Base-by-base conservation (phyloP, 176 grass and related monocot species). In the Avena insularis region DNA sequence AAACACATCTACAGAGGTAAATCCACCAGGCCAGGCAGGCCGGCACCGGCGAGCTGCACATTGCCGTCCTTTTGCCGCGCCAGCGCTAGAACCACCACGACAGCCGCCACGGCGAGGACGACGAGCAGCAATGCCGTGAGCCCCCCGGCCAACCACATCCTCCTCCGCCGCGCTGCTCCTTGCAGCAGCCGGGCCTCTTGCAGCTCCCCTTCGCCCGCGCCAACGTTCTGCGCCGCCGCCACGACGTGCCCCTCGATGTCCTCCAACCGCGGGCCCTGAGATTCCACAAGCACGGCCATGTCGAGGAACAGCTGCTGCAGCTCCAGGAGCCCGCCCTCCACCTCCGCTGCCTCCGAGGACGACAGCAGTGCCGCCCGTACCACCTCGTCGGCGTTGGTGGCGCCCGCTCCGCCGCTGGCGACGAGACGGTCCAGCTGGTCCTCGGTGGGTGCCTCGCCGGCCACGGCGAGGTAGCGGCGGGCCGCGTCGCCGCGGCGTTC, bases 291-390 rank as follows among this genome's bases (percentile, higher is more conserved):
- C 85, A 77, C 87, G 0, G 89, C 92, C 93, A 97, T 97, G 85
- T 97, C 93, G 65, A 91, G 70, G 85, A 97, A 97, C 79, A 97
- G 81, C 95, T 97, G 90, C 8, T 97, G 95, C 43, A 97, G 89
- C 76, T 97, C 95, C 64, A 91, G 16, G 23, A 97, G 89, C 20
- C 91, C 84, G 63, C 81, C 79, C 87, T 97, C 91, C 43, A 95
- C 77, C 66, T 93, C 69, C 87, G 90, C 87, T 80, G 88, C 87
- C 38, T 68, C 71, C n/a, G 77, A 76, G 27, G 88, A 68, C 15
- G 84, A 79, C 76, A 90, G 49, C 84, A 95, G 72, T 46, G 66
- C 85, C 77, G 85, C 91, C 46, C 85, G 59, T 79, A 88, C 78
- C 48, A 85, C 87, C 69, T 69, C 85, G 68, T 85, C 82, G 71